Conservation (phyloP, 106 monocot genomes). For the Gastrodia elata region DNA sequence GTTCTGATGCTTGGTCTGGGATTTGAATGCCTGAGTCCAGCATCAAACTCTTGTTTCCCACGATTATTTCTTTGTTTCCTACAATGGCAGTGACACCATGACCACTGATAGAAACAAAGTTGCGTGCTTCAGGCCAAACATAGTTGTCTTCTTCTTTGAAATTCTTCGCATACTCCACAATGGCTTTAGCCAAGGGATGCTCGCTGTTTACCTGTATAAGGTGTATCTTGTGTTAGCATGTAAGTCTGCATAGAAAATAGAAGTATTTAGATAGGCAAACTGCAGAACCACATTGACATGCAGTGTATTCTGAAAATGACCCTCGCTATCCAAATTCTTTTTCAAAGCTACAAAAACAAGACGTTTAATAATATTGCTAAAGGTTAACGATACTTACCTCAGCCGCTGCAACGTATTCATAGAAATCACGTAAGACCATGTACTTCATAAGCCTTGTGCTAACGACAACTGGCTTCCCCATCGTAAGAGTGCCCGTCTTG, state of each 20-base stretch:
- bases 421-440: slow-evolving; percentile 62
- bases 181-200: slow-evolving; percentile 81
- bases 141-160: slow-evolving; percentile 53
- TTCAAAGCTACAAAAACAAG: no score
- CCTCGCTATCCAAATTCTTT: neutral
- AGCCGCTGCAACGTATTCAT: slow-evolving; percentile 62
- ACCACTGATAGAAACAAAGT: slow-evolving; percentile 64
- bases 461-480: slow-evolving; percentile 74
- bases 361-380: neutral
- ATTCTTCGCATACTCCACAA: slow-evolving; percentile 70
- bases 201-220: slow-evolving; percentile 64
- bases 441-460: slow-evolving; percentile 60
- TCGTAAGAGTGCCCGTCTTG: slow-evolving; percentile 86
- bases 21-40: slow-evolving; percentile 40
- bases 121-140: slow-evolving; percentile 40
- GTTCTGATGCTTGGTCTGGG: slow-evolving; percentile 58
- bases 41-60: slow-evolving; percentile 87
- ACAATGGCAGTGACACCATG: slow-evolving; percentile 71
- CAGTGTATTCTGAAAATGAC: neutral
- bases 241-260: neutral
- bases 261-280: neutral
- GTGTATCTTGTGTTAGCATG: neutral
- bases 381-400: slow-evolving; percentile 34
- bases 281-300: neutral
- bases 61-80: slow-evolving; percentile 39